Evolutionary conservation across 805 yeast species (phyloP), one percentile per base, ranked within the genome.

Genomic region (Ogataea allantospora): DNA sequence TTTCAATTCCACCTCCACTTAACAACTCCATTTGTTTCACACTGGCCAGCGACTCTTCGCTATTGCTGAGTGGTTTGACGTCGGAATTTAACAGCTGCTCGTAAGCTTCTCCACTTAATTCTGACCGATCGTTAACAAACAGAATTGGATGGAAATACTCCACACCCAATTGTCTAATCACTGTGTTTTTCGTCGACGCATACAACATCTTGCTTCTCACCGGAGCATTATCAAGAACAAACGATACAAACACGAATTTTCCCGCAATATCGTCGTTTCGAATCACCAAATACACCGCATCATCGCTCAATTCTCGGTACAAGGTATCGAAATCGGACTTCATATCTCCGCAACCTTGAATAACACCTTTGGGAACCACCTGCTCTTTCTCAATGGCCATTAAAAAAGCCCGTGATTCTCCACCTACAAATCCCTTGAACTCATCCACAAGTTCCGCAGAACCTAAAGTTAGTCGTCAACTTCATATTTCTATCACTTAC

Each of bases 171-270:
- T 83, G 81, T 49, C 84, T 77, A 39, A 85, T 64, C 24, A 93
- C 62, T 1, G 93, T 78, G 58, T 78, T 83, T 44, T 87, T 87
- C 8, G 95, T 80, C 2, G 96, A 86, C 4, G 98, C 98, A 59
- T 89, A 93, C 33, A 93, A 69, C 97, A 93, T 93, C 60, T 91
- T 93, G 40, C 75, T 71, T 41, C 88, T 75, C 25, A 91, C 89
- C 2, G 81, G 78, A 7, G 96, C 85, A 34, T 62, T 61, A 58
- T 91, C 97, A 0, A 99, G 97, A 36, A 91, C 89, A 63, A 73
- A 89, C 14, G 93, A 78, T 30, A 88, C 73, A 51, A 91, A 88
- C 3, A 77, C 71, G 43, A 65, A 68, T n/a, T 54, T 54, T 1
- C 48, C 53, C 7, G 35, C 27, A 7, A 29, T 22, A 13, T 45